Base-by-base conservation (phyloP, 352 stramenopile species). In the Phytophthora colocasiae region DNA sequence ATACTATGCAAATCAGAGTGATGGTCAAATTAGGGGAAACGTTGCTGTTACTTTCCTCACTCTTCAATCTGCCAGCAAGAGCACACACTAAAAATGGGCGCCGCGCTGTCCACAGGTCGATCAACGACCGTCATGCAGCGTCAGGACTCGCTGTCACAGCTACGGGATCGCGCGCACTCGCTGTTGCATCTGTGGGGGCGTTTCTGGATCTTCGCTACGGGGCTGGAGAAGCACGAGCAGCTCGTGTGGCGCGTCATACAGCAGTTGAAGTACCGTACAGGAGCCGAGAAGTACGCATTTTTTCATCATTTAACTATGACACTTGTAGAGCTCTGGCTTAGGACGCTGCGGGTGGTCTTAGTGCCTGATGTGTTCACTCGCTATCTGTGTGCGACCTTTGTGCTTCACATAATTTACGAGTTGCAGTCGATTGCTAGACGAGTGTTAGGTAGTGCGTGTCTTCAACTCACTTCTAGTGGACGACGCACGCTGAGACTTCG, bases 341-440 rank as follows among this genome's bases (percentile, higher is more conserved):
- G 80, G 27, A 91, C 85, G 26, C 51, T 96, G 36, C 81, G 83
- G 11, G 78, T 80, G 3, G 71, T 94, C 53, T 69, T 94, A 39
- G 84, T 93, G 26, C 87, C 87, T 1, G 85, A 96, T 51, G 81
- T 96, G 14, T 92, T 96, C 27, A 64, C 85, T 53, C 75, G 87
- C 38, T 96, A 89, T 49, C 57, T 96, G 34, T 89, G 77, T 54
- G 85, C 85, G 29, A 92, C 83, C 3, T 90, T 92, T 31, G 44
- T 86, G 64, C 72, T 96, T 32, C 87, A 96, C 64, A 81, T 92
- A 24, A 74, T 96, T 10, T 93, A 93, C 63, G 85, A 93, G 58
- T 40, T 93, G 55, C 83, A 83, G 31, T 83, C 80, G 9, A 48
- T 80, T 0, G 53, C 67, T 46, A 68, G 73, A 0, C 47, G 50